Evolutionary conservation across 73 alveolate species (phyloP).

Genomic region (Effrenium voratum): DNA sequence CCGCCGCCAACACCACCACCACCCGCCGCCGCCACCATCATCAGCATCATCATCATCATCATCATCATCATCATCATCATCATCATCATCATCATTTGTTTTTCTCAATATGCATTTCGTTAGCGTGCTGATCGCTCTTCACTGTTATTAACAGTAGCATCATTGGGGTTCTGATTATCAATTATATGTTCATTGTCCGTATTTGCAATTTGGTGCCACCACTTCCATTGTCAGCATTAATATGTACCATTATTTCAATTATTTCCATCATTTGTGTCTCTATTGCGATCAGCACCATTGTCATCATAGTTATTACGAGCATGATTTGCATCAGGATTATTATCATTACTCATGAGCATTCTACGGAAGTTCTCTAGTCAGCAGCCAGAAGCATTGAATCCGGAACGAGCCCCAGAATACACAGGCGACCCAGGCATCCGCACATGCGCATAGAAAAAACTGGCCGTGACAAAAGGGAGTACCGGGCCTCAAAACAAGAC

Average conservation of each 20-base stretch:
- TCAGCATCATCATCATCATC: too few relatives aligned
- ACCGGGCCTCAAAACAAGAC: too few relatives aligned
- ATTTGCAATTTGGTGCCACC: neutral
- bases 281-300: neutral
- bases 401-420: too few relatives aligned
- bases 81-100: too few relatives aligned
- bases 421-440: neutral
- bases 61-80: too few relatives aligned
- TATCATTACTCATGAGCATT: neutral
- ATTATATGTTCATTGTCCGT: neutral
- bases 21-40: too few relatives aligned
- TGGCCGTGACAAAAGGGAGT: neutral
- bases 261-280: neutral
- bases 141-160: too few relatives aligned
- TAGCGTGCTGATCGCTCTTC: too few relatives aligned
- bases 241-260: neutral
- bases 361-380: too few relatives aligned
- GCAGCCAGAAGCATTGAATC: too few relatives aligned
- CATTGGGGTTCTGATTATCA: neutral
- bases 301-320: neutral
- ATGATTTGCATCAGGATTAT: neutral
- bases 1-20: too few relatives aligned
- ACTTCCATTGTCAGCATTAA: neutral
- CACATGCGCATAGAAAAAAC: neutral
- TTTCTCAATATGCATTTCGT: too few relatives aligned